phyloP scores from a whole-genome alignment of 805 yeast species.

The Teunomyces tritomae region DNA sequence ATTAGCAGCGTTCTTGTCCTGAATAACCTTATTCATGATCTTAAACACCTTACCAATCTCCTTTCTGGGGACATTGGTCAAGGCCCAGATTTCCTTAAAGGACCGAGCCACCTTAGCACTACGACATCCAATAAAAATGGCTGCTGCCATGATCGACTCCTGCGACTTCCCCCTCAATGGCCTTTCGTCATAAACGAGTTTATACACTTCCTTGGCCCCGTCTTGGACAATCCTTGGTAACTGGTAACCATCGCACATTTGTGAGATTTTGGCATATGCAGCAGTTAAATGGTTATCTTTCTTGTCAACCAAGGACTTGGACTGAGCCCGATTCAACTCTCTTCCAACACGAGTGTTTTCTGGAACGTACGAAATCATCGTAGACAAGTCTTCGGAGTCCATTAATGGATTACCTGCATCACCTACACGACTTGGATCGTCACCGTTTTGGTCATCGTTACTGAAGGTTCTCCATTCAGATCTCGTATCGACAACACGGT shows the following conservation, averaged over 20 bases:
- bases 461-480: constrained; percentile 99
- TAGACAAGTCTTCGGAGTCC: constrained; percentile 88
- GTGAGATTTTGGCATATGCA: constrained; percentile 87
- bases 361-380: constrained; percentile 84
- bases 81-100: constrained; percentile 92
- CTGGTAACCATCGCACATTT: constrained; percentile 96
- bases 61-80: constrained; percentile 89
- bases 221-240: constrained; percentile 94
- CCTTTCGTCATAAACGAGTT: constrained; percentile 83
- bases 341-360: constrained; percentile 86
- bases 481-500: constrained; percentile 88
- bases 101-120: constrained; percentile 92
- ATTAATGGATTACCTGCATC: constrained; percentile 91
- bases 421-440: constrained; percentile 99
- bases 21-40: constrained; percentile 62
- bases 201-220: constrained; percentile 95
- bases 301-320: constrained; percentile 77
- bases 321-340: constrained; percentile 87
- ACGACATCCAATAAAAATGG: constrained; percentile 90
- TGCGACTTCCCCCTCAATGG: constrained; percentile 86
- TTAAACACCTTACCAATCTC: constrained; percentile 92
- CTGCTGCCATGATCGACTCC: constrained; percentile 94
- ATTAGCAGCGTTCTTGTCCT: constrained; percentile 53
- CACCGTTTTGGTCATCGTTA: constrained; percentile 96
- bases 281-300: constrained; percentile 84